Conservation (phyloP, 352 stramenopile species). For the Globisporangium megalacanthum region DNA sequence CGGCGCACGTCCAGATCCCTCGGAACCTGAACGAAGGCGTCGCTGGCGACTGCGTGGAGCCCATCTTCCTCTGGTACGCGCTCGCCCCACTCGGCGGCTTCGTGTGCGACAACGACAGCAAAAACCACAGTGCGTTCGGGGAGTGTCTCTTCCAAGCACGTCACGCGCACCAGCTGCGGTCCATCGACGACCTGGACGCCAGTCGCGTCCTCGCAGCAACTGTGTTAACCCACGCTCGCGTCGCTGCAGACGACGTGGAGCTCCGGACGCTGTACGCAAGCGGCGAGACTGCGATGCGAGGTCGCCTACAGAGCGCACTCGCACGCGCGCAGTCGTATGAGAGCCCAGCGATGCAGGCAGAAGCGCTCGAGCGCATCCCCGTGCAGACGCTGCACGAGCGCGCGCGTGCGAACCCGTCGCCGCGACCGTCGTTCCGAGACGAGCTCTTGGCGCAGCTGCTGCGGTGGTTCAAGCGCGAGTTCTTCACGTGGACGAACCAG, state of each 20-base stretch:
- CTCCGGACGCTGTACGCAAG: slow-evolving; percentile 38
- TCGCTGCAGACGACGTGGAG: slow-evolving; percentile 23
- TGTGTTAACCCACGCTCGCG: slow-evolving; percentile 7
- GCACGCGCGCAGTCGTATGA: slow-evolving; percentile 62
- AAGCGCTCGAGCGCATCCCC: slow-evolving; percentile 66
- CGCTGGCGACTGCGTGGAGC: slow-evolving; percentile 12
- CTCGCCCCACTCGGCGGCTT: slow-evolving; percentile 51
- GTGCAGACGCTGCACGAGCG: slow-evolving; percentile 55
- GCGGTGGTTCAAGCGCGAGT: slow-evolving; percentile 89
- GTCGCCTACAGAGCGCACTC: slow-evolving; percentile 39
- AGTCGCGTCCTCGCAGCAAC: slow-evolving; percentile 17
- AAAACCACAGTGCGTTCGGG: slow-evolving; percentile 49
- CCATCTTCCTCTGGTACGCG: slow-evolving; percentile 56
- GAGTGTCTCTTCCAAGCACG: slow-evolving; percentile 64
- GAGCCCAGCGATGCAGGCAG: slow-evolving; percentile 48
- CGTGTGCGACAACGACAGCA: slow-evolving; percentile 31
- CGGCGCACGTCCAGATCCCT: slow-evolving; percentile 43
- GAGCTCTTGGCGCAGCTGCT: slow-evolving; percentile 73
- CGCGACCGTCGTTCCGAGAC: slow-evolving; percentile 47
- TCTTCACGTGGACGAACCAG: slow-evolving; percentile 90
- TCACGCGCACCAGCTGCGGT: slow-evolving; percentile 17
- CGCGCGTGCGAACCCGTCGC: slow-evolving; percentile 43
- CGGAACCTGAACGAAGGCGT: slow-evolving; percentile 50
- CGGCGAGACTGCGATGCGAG: slow-evolving; percentile 41
- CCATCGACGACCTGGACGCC: slow-evolving; percentile 20